phyloP scores from a whole-genome alignment of 176 grass and related monocot species.

The Elymus sibiricus region DNA sequence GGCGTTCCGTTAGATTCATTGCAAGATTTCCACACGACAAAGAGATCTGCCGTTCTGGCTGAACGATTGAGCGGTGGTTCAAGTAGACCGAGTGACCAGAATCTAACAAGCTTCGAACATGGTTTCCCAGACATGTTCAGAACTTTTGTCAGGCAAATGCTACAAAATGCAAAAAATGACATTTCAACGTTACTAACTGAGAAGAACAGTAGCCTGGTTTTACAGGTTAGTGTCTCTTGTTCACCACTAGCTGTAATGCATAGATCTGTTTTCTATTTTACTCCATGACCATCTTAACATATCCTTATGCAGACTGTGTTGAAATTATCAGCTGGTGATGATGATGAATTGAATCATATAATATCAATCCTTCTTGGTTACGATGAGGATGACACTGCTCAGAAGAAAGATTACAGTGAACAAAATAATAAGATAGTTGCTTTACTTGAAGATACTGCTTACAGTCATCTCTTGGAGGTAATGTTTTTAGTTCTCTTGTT shows the following conservation, averaged over 20 bases:
- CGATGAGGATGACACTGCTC: slow-evolving; percentile 23
- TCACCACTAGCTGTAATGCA: background rate
- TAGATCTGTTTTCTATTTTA: background rate
- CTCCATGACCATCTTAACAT: background rate
- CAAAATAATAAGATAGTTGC: slow-evolving; percentile 65
- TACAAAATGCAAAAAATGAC: slow-evolving; percentile 56
- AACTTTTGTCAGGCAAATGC: slow-evolving; percentile 61
- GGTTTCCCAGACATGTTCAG: slow-evolving; percentile 62
- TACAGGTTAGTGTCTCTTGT: slow-evolving; percentile 53
- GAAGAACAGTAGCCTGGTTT: slow-evolving; percentile 91
- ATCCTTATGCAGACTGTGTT: slow-evolving; percentile 54
- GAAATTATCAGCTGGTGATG: slow-evolving; percentile 65
- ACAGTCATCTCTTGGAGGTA: slow-evolving; percentile 95
- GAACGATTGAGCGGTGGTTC: slow-evolving; percentile 53
- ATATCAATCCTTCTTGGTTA: slow-evolving; percentile 68
- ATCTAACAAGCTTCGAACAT: slow-evolving; percentile 39
- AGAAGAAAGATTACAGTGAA: slow-evolving; percentile 35
- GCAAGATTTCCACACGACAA: slow-evolving; percentile 75
- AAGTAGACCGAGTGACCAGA: slow-evolving; percentile 34
- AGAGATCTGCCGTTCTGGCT: slow-evolving; percentile 63
- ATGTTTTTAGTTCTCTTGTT: background rate
- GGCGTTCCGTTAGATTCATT: slow-evolving; percentile 62
- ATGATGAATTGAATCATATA: slow-evolving; percentile 55
- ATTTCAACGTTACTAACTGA: slow-evolving; percentile 56
- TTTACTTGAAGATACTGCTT: slow-evolving; percentile 86